These are phyloP conservation scores for Echium plantagineum DNA, from an alignment of 257 asterid species.

Conservation along the genomic window DNA sequence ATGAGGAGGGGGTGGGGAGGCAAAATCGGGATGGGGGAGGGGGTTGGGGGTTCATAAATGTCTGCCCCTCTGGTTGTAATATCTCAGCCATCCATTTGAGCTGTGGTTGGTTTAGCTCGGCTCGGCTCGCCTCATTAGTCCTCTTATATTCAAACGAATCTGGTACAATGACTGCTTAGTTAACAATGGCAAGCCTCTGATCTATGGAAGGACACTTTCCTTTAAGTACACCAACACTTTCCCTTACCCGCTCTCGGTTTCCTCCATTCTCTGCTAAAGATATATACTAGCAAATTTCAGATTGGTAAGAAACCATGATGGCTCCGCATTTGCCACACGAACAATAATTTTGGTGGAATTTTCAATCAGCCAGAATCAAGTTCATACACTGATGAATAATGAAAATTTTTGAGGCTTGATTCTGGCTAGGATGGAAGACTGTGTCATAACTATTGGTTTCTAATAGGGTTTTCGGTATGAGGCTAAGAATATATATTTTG, in stretches of 20 bases:
- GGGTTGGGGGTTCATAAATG: no score
- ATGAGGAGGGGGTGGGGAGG: no score
- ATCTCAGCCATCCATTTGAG: constrained; percentile 51
- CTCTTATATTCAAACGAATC: constrained; percentile 36
- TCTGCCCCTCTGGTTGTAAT: constrained; percentile 34
- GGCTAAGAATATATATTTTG: no score
- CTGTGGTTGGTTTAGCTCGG: constrained; percentile 79
- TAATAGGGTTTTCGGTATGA: not conserved
- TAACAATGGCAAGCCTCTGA: constrained; percentile 42
- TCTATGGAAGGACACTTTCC: constrained; percentile 24
- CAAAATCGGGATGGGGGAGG: no score
- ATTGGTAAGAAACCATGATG: no score
- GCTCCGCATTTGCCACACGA: no score
- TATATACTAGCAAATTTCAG: no score
- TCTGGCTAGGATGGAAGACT: not conserved
- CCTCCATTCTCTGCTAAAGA: constrained; percentile 30
- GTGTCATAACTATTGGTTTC: not conserved
- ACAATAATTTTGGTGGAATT: not conserved
- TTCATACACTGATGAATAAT: not conserved
- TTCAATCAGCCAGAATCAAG: not conserved
- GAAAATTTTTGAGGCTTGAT: not conserved
- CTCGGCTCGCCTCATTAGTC: constrained; percentile 39
- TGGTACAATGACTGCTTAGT: constrained; percentile 50
- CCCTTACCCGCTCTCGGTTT: constrained; percentile 34
- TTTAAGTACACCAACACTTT: constrained; percentile 59